Evolutionary conservation across 192 early-diverging fungal genomes (phyloP), one percentile per base, ranked within the genome.

Genomic region (Martensiomyces pterosporus): DNA sequence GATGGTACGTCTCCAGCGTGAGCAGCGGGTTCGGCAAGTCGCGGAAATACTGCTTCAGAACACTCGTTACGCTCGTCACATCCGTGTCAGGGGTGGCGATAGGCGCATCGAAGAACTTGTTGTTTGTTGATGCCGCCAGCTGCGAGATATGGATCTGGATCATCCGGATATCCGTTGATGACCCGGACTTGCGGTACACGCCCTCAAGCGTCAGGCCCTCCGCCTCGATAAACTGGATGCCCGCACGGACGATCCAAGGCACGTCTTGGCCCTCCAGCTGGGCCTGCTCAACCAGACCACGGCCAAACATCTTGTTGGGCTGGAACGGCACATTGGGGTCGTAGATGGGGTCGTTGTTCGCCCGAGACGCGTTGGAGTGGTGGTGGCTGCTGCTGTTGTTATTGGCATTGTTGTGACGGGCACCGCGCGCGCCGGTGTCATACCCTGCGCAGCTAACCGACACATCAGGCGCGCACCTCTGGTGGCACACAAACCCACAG

Each of bases 1-100:
- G 55, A 8, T 64, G 47, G 55, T 90, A 90, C 3, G 87, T 76
- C 8, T 79, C 80, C 58, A 67, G 82, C 9, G 86, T 84, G 33
- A 90, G 60, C 21, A 90, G 45, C 8, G 88, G 88, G 41, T 87
- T 76, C 1, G 88, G 84, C 44, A 90, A 53, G 34, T 82, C 82
- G 34, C 88, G 78, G 39, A 90, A 79, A 49, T 88, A 90, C 65
- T 90, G 86, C 58, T 88, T 90, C 22, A 90, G 65, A 19, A 90
- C 78, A 48, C 82, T 83, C 0, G 88, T 90, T n/a, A 87, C 79
- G 29, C 82, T 85, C 37, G 84, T 80, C 24, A 90, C 84, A 51
- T 90, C 88, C 57, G 59, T 60, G 13, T 57, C 57, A 1, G 54
- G 16, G 0, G 54, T 14, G 3, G 70, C 70, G 24, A 66, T 67